Evolutionary conservation across 2,329 filamentous ascomycete genomes (phyloP).

Genomic region (Scytalidium sp.): DNA sequence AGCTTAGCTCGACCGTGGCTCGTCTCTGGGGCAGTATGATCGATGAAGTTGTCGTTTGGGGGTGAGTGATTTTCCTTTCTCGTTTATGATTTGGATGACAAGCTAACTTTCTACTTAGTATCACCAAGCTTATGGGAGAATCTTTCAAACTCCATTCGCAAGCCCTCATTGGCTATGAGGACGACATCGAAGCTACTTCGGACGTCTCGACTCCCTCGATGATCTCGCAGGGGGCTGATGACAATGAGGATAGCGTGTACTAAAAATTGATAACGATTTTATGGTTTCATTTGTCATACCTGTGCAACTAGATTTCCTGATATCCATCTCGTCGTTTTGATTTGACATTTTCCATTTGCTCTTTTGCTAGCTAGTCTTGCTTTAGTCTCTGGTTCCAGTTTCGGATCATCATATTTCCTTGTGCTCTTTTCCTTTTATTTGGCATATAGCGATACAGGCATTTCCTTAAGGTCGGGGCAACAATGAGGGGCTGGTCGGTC

Average conservation of each 20-base stretch:
- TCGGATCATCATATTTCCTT: constrained; percentile 16
- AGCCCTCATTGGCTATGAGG: constrained; percentile 90
- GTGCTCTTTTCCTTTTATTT: constrained; percentile 28
- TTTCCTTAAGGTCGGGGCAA: constrained; percentile 40
- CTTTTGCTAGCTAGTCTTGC: constrained; percentile 16
- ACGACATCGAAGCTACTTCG: constrained; percentile 71
- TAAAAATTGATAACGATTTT: constrained; percentile 35
- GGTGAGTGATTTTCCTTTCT: constrained; percentile 62
- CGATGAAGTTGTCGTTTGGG: constrained; percentile 98
- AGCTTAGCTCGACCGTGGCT: constrained; percentile 92
- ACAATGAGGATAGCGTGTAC: constrained; percentile 65
- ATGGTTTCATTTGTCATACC: constrained; percentile 44
- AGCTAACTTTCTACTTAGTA: constrained; percentile 57
- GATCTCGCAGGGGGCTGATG: constrained; percentile 66
- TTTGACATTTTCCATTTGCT: constrained; percentile 18
- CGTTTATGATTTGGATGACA: neutral
- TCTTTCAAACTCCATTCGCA: constrained; percentile 96
- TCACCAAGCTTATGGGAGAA: constrained; percentile 95
- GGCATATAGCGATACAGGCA: constrained; percentile 27
- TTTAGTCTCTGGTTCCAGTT: constrained; percentile 2
- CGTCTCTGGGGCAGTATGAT: constrained; percentile 97
- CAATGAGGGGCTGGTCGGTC: constrained; percentile 38
- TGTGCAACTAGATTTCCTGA: constrained; percentile 24
- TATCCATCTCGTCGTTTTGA: constrained; percentile 27
- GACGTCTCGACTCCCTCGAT: constrained; percentile 69